Conservation (phyloP, 2,329 filamentous ascomycete species). For the Sporothrix luriei region DNA sequence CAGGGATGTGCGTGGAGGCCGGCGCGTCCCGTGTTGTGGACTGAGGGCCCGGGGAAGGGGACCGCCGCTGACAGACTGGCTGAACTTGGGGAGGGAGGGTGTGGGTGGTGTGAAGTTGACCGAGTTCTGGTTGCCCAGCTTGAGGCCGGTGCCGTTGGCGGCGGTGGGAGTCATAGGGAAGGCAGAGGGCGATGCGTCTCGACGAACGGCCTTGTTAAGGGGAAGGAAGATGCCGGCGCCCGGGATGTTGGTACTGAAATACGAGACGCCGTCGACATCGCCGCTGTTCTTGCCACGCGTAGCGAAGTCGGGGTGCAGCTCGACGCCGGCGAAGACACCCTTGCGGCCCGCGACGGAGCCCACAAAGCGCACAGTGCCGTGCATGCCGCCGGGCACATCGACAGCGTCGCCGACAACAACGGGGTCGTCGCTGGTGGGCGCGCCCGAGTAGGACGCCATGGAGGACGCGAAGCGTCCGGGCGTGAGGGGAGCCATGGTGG, state of each 20-base stretch:
- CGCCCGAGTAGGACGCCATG: conserved; percentile 37
- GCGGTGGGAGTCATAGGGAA: conserved; percentile 70
- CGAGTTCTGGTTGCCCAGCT: conserved; percentile 58
- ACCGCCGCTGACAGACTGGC: conserved; percentile 66
- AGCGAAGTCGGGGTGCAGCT: conserved; percentile 80
- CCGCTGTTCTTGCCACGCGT: conserved; percentile 90
- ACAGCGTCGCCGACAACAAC: conserved; percentile 79
- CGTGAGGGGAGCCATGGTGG: conserved; percentile 55
- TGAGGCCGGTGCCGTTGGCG: conserved; percentile 60
- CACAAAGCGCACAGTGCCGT: conserved; percentile 85
- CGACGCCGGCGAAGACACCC: conserved; percentile 88
- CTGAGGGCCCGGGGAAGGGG: conserved; percentile 73
- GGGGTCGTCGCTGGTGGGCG: conserved; percentile 49
- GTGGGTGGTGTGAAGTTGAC: conserved; percentile 66
- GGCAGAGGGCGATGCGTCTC: conserved; percentile 57
- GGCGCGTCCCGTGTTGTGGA: conserved; percentile 65
- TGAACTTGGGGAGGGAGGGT: conserved; percentile 74
- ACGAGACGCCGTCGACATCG: conserved; percentile 82
- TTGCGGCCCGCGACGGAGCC: conserved; percentile 86
- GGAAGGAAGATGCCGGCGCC: conserved; percentile 94
- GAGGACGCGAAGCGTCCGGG: conserved; percentile 47
- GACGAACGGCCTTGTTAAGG: conserved; percentile 74
- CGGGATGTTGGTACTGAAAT: conserved; percentile 77
- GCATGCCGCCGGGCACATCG: conserved; percentile 91
- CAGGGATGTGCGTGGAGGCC: conserved; percentile 70